These are phyloP conservation scores for Coprinellus aureogranulatus DNA, from an alignment of 768 basidiomycete species.

Conservation along the genomic window DNA sequence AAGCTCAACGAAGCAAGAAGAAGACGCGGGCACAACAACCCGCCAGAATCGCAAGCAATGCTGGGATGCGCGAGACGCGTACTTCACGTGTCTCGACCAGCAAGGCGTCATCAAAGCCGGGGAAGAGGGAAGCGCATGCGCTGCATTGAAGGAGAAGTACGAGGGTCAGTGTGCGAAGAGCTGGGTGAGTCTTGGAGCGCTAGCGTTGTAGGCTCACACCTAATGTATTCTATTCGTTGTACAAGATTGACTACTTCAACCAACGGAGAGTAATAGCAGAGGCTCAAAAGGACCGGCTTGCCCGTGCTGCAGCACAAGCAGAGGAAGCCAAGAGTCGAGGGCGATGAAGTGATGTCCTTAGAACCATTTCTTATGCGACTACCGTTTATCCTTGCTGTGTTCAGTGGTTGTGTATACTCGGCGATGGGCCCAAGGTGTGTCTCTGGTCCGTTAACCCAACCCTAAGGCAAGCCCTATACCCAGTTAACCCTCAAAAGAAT, in stretches of 20 bases:
- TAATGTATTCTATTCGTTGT: background rate
- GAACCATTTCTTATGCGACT: too few relatives aligned
- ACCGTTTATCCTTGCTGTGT: too few relatives aligned
- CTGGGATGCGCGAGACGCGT: constrained; percentile 82
- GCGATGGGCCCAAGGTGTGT: too few relatives aligned
- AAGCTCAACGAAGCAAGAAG: constrained; percentile 19
- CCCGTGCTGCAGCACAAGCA: constrained; percentile 38
- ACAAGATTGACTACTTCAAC: constrained; percentile 92
- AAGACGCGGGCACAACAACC: constrained; percentile 31
- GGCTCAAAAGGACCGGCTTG: constrained; percentile 70
- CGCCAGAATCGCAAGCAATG: constrained; percentile 75
- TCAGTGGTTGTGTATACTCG: too few relatives aligned
- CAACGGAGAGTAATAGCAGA: constrained; percentile 81
- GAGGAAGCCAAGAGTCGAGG: constrained; percentile 30
- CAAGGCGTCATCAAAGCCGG: constrained; percentile 70
- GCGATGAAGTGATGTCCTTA: background rate
- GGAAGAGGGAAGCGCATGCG: constrained; percentile 63
- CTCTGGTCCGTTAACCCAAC: too few relatives aligned
- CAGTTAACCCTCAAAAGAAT: too few relatives aligned
- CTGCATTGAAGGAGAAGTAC: constrained; percentile 55
- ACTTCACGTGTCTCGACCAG: constrained; percentile 81
- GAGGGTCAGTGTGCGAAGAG: constrained; percentile 79
- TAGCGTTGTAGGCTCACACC: background rate
- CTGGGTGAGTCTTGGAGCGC: constrained; percentile 60
- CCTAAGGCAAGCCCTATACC: too few relatives aligned